Evolutionary conservation across 1,139 yeast genomes (phyloP).

Genomic region (Candida dubliniensis): DNA sequence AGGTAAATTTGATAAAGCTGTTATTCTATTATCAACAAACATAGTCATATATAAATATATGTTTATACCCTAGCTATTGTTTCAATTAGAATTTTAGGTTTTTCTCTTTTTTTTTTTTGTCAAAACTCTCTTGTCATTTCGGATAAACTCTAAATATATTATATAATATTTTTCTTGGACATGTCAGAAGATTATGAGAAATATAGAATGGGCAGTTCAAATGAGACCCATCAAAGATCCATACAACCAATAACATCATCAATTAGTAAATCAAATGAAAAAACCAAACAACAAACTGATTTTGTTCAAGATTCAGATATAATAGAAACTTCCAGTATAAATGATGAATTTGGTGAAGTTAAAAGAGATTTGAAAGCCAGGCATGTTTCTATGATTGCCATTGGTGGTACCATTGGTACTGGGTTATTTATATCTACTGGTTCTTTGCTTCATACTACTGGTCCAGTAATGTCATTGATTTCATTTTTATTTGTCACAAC

Average conservation of each 20-base stretch:
- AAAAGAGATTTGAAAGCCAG: conserved; percentile 51
- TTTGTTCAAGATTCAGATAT: conserved; percentile 13
- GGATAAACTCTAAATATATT: too few species aligned
- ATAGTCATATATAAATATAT: too few species aligned
- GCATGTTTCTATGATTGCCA: conserved; percentile 73
- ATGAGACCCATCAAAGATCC: conserved; percentile 7
- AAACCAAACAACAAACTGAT: conserved; percentile 12
- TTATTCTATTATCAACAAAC: too few species aligned
- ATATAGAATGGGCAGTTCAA: conserved; percentile 7
- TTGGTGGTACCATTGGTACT: conserved; percentile 63
- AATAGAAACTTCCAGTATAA: conserved; percentile 2
- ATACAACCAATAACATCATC: conserved; percentile 9
- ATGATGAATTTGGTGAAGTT: conserved; percentile 19
- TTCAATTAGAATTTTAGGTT: too few species aligned
- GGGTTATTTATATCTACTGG: conserved; percentile 34
- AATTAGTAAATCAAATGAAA: conserved; percentile 2
- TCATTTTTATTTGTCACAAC: conserved; percentile 67
- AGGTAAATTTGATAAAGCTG: too few species aligned
- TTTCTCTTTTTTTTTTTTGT: too few species aligned
- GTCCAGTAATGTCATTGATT: conserved; percentile 69
- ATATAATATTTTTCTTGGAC: neutral
- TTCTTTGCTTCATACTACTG: conserved; percentile 36
- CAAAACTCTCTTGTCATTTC: too few species aligned
- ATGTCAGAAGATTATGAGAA: conserved; percentile 13
- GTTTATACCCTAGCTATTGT: too few species aligned